Base-by-base conservation (phyloP, 495 filamentous ascomycete genomes). In the Aspergillus affinis region DNA sequence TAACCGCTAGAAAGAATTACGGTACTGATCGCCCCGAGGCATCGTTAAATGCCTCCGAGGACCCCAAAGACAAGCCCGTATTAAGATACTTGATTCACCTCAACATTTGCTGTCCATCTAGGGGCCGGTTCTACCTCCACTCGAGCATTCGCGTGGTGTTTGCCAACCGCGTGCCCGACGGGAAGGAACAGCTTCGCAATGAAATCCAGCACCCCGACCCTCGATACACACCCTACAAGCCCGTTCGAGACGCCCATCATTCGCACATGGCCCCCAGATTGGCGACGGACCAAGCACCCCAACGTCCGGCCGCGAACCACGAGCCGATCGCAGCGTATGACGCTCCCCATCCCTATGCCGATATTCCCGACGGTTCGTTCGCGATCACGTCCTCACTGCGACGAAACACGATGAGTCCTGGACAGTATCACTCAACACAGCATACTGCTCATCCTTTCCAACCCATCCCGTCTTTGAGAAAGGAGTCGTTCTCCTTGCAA, bases 121-220 rank as follows among this genome's bases (percentile, higher is more conserved):
- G 84, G 54, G 92, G 92, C 36, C 87, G 93, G 52, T 95, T 87
- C 72, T 99, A 90, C 63, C 77, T 99, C 3, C 91, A 98, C 78
- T 95, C 93, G 67, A 90, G 82, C 58, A 90, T 98, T 59, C 85
- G 94, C 30, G 91, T 99, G 49, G 94, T 99, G 3, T 99, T 99
- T 72, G 94, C 94, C 55, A 99, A 99, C 71, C 86, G 94, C 27
- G 95, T 97, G 3, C 94, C 95, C 0, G 94, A 99, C 68, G 94
- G 92, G 27, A 97, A 98, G 69, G 94, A 98, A 75, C 91, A 86
- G 58, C 80, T 99, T 46, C 85, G 88, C 8, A 97, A 95, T 68
- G 94, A 99, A 69, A 89, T 93, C 29, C 90, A 95, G 54, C 78
- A 89, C 52, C 93, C 95, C 0, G 91, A 97, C 58, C 94, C 94